A percentile compares a stretch with the other conserved stretches of the same genome.
Evolutionary conservation across 768 basidiomycete genomes (phyloP).

Genomic region (Cystoderma amianthinum): DNA sequence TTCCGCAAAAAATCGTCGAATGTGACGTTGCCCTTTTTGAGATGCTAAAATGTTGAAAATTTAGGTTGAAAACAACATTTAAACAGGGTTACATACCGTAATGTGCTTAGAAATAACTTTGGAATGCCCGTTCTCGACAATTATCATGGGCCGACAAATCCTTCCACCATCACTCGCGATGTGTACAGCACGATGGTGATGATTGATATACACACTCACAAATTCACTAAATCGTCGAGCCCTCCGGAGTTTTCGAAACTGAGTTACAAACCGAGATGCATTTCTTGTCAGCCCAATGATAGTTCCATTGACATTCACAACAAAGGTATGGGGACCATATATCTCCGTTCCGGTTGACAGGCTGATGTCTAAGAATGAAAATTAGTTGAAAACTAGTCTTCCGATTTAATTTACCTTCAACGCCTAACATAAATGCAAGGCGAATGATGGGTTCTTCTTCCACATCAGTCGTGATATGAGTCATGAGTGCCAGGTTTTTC

Average conservation of each 20-base stretch:
- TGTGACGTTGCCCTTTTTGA: slow-evolving; percentile 70
- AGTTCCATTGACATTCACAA: slow-evolving; percentile 95
- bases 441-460: slow-evolving; percentile 92
- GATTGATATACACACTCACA: slow-evolving; percentile 92
- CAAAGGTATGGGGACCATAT: slow-evolving; percentile 86
- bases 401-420: slow-evolving; percentile 92
- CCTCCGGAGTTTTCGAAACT: slow-evolving; percentile 89
- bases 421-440: slow-evolving; percentile 90
- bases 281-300: slow-evolving; percentile 90
- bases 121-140: slow-evolving; percentile 78
- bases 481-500: slow-evolving; percentile 98
- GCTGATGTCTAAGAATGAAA: slow-evolving; percentile 82
- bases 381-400: no score
- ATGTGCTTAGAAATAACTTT: slow-evolving; percentile 80
- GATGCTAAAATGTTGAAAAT: slow-evolving; percentile 38
- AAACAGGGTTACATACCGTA: slow-evolving; percentile 35
- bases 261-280: slow-evolving; percentile 78
- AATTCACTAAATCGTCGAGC: slow-evolving; percentile 93
- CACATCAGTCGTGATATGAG: slow-evolving; percentile 98
- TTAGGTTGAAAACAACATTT: slow-evolving; percentile 2
- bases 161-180: slow-evolving; percentile 97
- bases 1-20: slow-evolving; percentile 93
- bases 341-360: slow-evolving; percentile 93
- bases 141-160: slow-evolving; percentile 96
- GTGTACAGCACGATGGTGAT: slow-evolving; percentile 91